Evolutionary conservation across 2,329 filamentous ascomycete species (phyloP), one percentile per base, ranked within the genome.

Genomic region (Trichoderma sp.): DNA sequence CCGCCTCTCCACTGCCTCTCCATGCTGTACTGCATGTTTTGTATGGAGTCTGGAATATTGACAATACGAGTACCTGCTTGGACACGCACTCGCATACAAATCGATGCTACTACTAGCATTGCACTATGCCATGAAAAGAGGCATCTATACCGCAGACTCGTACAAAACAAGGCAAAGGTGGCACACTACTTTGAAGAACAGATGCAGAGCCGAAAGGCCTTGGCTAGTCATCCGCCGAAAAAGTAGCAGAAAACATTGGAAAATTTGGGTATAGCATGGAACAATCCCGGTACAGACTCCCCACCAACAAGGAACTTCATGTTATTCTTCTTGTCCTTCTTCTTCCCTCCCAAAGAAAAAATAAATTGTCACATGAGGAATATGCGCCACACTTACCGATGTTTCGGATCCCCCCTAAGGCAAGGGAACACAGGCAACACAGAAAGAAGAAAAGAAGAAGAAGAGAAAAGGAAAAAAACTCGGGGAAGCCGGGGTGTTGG

Each of bases 381-480:
- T 15, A 34, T 28, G 39, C 14, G 32, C 32, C 57, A 34, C 57
- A 60, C 6, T 8, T 69, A 34, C 56, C 36, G 28, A n/a, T 18
- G 5, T 58, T 8, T 62, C 61, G 39, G 39, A 36, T 53, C 57
- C n/a, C 39, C 36, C 21, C 7, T 57, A 34, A 57, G 28, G 18
- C 18, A 34, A 24, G 32, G 18, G 57, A 6, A 60, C 32, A 26
- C 53, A 28, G 15, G 14, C 47, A 14, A 43, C 15, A 43, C 15
- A 57, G 15, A 24, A 39, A 71, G 32, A 30, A 56, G 24, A 58
- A 57, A 71, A 57, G 47, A 70, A 56, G 60, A 65, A 18, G 11
- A 39, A 43, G 65, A 65, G 36, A 53, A 71, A 32, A 21, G 64
- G 51, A n/a, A 65, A 66, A 66, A 56, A 57, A 65, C 28, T 62